These are phyloP conservation scores for Phytophthora quininea DNA, from an alignment of 352 stramenopile genomes.

Conservation along the genomic window DNA sequence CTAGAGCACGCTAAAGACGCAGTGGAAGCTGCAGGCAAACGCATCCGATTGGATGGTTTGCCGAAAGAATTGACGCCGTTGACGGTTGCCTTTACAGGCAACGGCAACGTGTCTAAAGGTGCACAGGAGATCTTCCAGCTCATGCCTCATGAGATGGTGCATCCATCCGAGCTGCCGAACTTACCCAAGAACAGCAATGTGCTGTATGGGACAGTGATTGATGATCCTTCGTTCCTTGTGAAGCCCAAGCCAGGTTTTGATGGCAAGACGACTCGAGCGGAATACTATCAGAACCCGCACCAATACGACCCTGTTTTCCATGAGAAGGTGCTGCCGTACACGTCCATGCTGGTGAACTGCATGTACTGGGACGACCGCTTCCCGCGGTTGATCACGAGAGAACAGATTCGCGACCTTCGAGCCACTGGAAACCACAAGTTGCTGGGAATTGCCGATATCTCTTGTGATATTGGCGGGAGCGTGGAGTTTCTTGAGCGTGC, in stretches of 20 bases:
- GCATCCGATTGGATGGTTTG: constrained; percentile 85
- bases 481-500: constrained; percentile 94
- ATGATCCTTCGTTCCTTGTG: constrained; percentile 73
- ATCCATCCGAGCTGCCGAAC: constrained; percentile 84
- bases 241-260: constrained; percentile 42
- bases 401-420: constrained; percentile 86
- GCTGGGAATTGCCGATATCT: constrained; percentile 94
- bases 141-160: constrained; percentile 94
- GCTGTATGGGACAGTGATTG: constrained; percentile 84
- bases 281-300: constrained; percentile 93
- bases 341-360: constrained; percentile 94
- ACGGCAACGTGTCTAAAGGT: constrained; percentile 94
- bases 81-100: constrained; percentile 94
- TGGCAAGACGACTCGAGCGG: constrained; percentile 43
- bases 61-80: constrained; percentile 78
- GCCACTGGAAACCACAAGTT: constrained; percentile 79
- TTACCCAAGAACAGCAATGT: constrained; percentile 66
- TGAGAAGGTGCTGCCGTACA: constrained; percentile 87
- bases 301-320: constrained; percentile 93
- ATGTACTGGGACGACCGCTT: constrained; percentile 97
- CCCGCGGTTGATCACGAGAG: constrained; percentile 91
- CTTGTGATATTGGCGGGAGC: constrained; percentile 94
- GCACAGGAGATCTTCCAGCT: constrained; percentile 95
- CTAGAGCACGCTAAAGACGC: constrained; percentile 89
- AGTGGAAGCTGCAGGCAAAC: constrained; percentile 80